Evolutionary conservation across 441 rosid species (phyloP).

Genomic region (Populus hybrid): DNA sequence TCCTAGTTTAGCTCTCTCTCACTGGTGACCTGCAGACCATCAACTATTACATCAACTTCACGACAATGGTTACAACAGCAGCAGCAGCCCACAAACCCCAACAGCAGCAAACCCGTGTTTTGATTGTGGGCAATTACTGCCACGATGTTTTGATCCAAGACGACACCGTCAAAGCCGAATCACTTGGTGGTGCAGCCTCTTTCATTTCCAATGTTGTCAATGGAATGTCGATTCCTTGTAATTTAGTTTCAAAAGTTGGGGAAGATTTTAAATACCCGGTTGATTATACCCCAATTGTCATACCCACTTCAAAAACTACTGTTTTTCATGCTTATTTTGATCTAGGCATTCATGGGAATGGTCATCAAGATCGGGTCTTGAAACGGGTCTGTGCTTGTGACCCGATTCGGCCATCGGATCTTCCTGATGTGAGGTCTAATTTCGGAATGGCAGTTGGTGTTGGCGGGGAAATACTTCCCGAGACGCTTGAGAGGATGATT

Average conservation of each 20-base stretch:
- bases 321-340: constrained; percentile 79
- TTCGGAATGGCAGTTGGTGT: constrained; percentile 92
- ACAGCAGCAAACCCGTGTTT: constrained; percentile 34
- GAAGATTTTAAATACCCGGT: constrained; percentile 56
- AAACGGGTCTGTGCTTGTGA: constrained; percentile 68
- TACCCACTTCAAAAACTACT: constrained; percentile 48
- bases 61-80: constrained; percentile 32
- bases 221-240: constrained; percentile 48
- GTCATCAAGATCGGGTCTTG: constrained; percentile 61
- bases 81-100: constrained; percentile 14
- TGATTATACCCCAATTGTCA: constrained; percentile 35
- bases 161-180: constrained; percentile 53
- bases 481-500: constrained; percentile 75
- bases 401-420: constrained; percentile 59
- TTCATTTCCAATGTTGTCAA: constrained; percentile 62
- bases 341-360: constrained; percentile 24
- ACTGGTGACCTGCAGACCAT: constrained; percentile 32
- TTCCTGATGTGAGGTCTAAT: constrained; percentile 50
- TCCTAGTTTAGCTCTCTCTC: not conserved
- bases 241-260: constrained; percentile 66
- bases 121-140: constrained; percentile 84
- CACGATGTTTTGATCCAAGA: constrained; percentile 75
- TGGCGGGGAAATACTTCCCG: constrained; percentile 82
- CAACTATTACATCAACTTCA: not conserved
- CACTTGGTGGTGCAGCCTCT: constrained; percentile 96